These are phyloP conservation scores for Lunasporangiospora selenospora DNA, from an alignment of 192 early-diverging fungal genomes.

Conservation along the genomic window DNA sequence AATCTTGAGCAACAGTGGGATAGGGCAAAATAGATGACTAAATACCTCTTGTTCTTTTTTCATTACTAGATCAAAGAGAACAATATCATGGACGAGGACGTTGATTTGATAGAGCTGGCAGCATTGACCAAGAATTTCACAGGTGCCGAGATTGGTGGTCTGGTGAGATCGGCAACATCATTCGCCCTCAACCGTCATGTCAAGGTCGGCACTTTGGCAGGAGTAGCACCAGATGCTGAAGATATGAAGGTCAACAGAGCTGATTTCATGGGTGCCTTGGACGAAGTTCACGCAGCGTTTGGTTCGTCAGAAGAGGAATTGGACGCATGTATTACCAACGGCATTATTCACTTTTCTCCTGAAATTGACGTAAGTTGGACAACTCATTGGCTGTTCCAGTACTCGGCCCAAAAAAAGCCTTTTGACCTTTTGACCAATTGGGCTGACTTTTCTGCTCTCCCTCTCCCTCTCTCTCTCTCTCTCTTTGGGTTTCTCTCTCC, in stretches of 20 bases:
- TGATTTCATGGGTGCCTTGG: constrained; percentile 89
- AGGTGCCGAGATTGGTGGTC: constrained; percentile 95
- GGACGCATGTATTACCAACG: constrained; percentile 82
- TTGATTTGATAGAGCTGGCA: constrained; percentile 85
- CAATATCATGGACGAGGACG: constrained; percentile 81
- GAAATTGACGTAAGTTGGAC: constrained; percentile 40
- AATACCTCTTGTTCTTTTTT: neutral
- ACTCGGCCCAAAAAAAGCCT: too few species aligned
- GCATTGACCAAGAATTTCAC: constrained; percentile 94
- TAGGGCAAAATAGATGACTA: neutral
- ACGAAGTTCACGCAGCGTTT: constrained; percentile 94
- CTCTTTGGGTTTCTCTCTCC: too few species aligned
- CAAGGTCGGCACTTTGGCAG: constrained; percentile 87
- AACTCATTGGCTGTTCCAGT: neutral
- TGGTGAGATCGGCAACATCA: constrained; percentile 92
- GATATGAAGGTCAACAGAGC: constrained; percentile 85
- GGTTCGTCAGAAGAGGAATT: constrained; percentile 94
- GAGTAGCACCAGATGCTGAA: constrained; percentile 83
- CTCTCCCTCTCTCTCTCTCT: too few species aligned
- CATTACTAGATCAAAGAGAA: constrained; percentile 74
- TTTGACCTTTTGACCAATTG: too few species aligned
- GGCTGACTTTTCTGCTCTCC: too few species aligned
- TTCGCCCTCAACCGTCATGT: constrained; percentile 97
- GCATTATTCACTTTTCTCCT: constrained; percentile 79
- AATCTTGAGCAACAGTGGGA: too few species aligned